Evolutionary conservation across 768 basidiomycete species (phyloP), one percentile per base, ranked within the genome.

Genomic region (Mycena olivaceomarginata): DNA sequence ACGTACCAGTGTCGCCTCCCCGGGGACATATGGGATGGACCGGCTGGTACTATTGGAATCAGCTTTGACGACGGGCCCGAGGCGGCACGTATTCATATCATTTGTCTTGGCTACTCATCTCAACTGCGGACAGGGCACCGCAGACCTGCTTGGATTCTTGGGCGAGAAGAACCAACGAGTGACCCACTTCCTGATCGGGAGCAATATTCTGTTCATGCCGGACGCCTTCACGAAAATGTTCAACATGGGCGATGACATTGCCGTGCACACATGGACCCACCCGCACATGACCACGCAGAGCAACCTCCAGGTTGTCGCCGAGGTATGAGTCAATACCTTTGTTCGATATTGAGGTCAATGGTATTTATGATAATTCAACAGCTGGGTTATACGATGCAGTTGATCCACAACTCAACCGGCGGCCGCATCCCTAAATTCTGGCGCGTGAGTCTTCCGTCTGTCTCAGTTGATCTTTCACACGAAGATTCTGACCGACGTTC

Each of bases 181-280:
- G 10, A 98, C 97, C 8, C 96, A 98, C 83, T 98, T 98, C 85
- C 91, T 97, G 88, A 98, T 98, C 78, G 97, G 97, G n/a, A 82
- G 69, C 40, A 74, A 76, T 41, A 78, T 80, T 9, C 37, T 76
- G 57, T 37, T 25, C 48, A n/a, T 48, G 31, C 68, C 77, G 5
- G 41, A 67, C 39, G 41, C 74, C 57, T 78, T 80, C 68, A 22
- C 39, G 15, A 56, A 41, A 4, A 16, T 88, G 0, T 92, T 92
- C 82, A 83, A 88, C 39, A 81, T 82, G 15, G 87, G 86, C 4
- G 79, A 88, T 70, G 90, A 91, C 69, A 88, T 92, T 66, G 91
- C 88, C 5, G 89, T 89, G 0, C 93, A 94, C 80, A 94, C 93
- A 0, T 96, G 91, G 90, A 86, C 87, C 4, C 90, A 91, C 76